phyloP scores from a whole-genome alignment of 768 basidiomycete species.

The Boletus patriciae region DNA sequence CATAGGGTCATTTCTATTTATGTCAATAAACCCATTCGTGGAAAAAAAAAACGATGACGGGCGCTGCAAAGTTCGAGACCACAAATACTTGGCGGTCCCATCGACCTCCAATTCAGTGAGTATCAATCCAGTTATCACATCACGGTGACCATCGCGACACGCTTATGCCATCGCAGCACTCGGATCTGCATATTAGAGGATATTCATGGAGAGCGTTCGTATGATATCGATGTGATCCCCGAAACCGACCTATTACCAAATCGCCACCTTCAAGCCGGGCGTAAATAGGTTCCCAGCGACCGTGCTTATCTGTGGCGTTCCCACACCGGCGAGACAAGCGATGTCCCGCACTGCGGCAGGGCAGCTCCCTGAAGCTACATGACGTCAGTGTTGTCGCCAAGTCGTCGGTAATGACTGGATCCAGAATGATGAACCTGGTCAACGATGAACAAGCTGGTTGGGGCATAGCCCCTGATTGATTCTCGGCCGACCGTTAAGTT shows the following conservation, averaged over 20 bases:
- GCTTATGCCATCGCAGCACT: not conserved
- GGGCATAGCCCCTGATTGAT: not conserved
- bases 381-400: constrained; percentile 2
- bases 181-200: not conserved
- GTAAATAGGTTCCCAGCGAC: not conserved
- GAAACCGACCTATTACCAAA: constrained; percentile 10
- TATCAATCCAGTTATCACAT: not conserved
- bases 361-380: not conserved
- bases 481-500: not conserved
- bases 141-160: not conserved
- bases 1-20: constrained; percentile 24
- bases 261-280: not conserved
- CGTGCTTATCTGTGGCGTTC: constrained; percentile 6
- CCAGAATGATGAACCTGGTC: not conserved
- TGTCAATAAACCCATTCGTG: constrained; percentile 1
- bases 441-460: too few species aligned
- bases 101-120: not conserved
- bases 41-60: not conserved
- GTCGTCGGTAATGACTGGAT: not conserved
- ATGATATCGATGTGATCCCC: not conserved
- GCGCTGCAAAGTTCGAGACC: not conserved
- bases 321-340: not conserved
- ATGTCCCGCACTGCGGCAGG: too few species aligned
- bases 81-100: not conserved
- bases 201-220: too few species aligned